A percentile compares a stretch with the other conserved stretches of the same genome.
These are phyloP conservation scores for Acorus gramineus DNA, from an alignment of 106 monocot species.

Conservation along the genomic window DNA sequence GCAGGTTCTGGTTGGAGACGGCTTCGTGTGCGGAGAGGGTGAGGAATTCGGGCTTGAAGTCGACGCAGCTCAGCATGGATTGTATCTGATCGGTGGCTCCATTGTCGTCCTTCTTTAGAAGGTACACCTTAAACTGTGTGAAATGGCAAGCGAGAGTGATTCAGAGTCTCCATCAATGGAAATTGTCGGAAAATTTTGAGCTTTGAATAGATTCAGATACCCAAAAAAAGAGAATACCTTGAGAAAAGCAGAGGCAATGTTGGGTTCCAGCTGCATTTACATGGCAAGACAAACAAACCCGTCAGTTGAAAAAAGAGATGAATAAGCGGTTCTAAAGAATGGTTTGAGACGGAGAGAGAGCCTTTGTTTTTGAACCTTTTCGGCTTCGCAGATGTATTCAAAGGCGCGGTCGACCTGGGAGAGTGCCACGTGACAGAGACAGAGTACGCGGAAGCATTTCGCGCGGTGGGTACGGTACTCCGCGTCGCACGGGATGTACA, in stretches of 20 bases:
- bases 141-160: background rate
- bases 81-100: constrained; percentile 70
- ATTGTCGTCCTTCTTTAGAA: constrained; percentile 69
- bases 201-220: too few relatives aligned
- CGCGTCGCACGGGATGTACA: constrained; percentile 65
- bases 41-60: constrained; percentile 87
- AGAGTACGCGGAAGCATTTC: constrained; percentile 82
- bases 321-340: background rate
- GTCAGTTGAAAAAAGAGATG: background rate
- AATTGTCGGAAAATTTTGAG: too few relatives aligned
- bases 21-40: constrained; percentile 81
- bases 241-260: constrained; percentile 70
- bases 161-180: too few relatives aligned
- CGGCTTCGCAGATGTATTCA: constrained; percentile 80
- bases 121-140: constrained; percentile 67
- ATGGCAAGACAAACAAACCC: background rate
- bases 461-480: constrained; percentile 57
- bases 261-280: constrained; percentile 72
- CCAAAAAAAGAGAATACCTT: constrained; percentile 40
- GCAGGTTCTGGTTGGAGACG: constrained; percentile 40
- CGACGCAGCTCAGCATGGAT: constrained; percentile 54
- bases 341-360: background rate
- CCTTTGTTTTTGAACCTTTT: constrained; percentile 43
- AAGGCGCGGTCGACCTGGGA: constrained; percentile 63
- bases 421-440: constrained; percentile 75